Evolutionary conservation across 192 early-diverging fungal genomes (phyloP), one percentile per base, ranked within the genome.

Genomic region (Backusella tuberculispora): DNA sequence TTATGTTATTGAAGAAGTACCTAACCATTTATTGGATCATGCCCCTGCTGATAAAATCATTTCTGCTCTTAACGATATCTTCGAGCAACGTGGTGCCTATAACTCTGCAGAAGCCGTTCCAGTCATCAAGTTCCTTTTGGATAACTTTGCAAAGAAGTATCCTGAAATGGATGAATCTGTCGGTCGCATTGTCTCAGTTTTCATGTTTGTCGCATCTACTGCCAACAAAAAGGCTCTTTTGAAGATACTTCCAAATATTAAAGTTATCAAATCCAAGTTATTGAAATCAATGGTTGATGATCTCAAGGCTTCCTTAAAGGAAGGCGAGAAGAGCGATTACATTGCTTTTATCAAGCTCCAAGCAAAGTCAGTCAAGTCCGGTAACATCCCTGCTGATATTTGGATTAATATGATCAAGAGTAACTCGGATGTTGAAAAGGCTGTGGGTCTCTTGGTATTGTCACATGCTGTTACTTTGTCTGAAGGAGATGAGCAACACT

Each of bases 391-490:
- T 5, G 24, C 75, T 10, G 34, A 75, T 0, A 48, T 88, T 50
- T 88, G 83, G 67, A 24, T 86, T 1, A 34, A 78, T 13, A 79
- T 79, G 45, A 56, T 86, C 24, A 50, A 80, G 63, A 75, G 78
- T 67, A 43, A 68, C 19, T 60, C 43, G 9, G 38, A 7, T n/a
- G 37, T 74, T 12, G 78, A 82, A 47, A 74, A 77, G 1, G 47
- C 75, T 0, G 15, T 88, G 14, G 80, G 80, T 19, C 74, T 85
- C 37, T 78, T 86, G 72, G 82, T 86, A 5, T 72, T 88, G 29
- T 82, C 80, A 21, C 46, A 40, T 69, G 37, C 34, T 41, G 44
- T 77, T 45, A 10, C 7, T 15, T 29, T 69, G 43, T 26, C 42
- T 17, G 6, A 26, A 40, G 66, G 50, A n/a, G 45, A 43, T 19